A percentile compares a stretch with the other conserved stretches of the same genome.
Evolutionary conservation across 1,284 basidiomycete species (phyloP).

Genomic region (Moesziomyces globuligerus): DNA sequence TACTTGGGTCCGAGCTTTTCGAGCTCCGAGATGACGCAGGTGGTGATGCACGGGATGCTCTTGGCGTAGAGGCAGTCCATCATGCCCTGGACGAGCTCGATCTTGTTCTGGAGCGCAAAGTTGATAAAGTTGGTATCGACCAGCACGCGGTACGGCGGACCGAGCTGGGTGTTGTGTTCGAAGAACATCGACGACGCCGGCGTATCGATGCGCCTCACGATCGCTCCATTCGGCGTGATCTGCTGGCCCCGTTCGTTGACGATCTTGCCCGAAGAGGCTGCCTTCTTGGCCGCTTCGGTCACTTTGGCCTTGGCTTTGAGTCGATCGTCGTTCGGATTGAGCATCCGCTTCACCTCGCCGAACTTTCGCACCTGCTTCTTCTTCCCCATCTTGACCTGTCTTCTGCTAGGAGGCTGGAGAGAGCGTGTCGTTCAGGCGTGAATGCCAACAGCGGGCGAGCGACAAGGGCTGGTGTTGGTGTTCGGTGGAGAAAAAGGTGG

Average conservation of each 20-base stretch:
- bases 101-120: slow-evolving; percentile 96
- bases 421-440: not conserved
- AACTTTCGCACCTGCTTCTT: slow-evolving; percentile 95
- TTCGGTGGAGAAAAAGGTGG: not conserved
- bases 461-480: not conserved
- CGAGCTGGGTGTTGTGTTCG: slow-evolving; percentile 93
- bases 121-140: slow-evolving; percentile 99
- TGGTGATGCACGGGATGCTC: slow-evolving; percentile 97
- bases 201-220: slow-evolving; percentile 51
- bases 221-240: slow-evolving; percentile 41
- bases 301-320: slow-evolving; percentile 76
- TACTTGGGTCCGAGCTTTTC: slow-evolving; percentile 97
- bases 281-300: slow-evolving; percentile 66
- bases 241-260: slow-evolving; percentile 19
- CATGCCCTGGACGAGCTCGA: slow-evolving; percentile 96
- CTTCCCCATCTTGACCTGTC: slow-evolving; percentile 74
- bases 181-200: slow-evolving; percentile 87
- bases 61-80: slow-evolving; percentile 99
- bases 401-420: not conserved
- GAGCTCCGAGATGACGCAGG: slow-evolving; percentile 96
- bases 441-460: not conserved
- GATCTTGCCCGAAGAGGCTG: not conserved
- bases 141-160: slow-evolving; percentile 94
- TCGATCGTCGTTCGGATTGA: slow-evolving; percentile 92
- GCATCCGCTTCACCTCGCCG: slow-evolving; percentile 90